These are phyloP conservation scores for Pseudopyricularia cyperi DNA, from an alignment of 2,329 filamentous ascomycete species.

Conservation along the genomic window DNA sequence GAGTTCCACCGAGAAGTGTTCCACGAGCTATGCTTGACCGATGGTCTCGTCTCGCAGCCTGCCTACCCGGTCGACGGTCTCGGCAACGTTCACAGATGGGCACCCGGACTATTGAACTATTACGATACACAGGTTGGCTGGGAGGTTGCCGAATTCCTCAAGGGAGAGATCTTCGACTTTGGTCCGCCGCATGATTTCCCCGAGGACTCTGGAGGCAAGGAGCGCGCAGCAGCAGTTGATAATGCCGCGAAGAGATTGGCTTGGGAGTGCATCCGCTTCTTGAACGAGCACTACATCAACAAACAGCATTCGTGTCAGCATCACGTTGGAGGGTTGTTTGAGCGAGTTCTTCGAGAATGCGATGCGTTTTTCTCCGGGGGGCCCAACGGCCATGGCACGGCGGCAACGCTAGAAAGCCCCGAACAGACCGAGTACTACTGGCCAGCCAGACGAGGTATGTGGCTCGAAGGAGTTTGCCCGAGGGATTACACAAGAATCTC, in stretches of 20 bases:
- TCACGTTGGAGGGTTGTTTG: neutral
- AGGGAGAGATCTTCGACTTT: conserved; percentile 26
- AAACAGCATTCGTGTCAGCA: neutral
- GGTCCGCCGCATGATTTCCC: conserved; percentile 15
- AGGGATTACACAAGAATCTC: neutral
- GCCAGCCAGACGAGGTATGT: neutral
- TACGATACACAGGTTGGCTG: conserved; percentile 27
- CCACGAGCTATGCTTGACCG: conserved; percentile 7
- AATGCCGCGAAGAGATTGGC: conserved; percentile 27
- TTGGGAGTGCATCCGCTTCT: conserved; percentile 15
- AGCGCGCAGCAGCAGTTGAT: conserved; percentile 17
- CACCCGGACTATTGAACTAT: conserved; percentile 34
- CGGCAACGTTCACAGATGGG: conserved; percentile 30
- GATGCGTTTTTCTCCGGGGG: conserved; percentile 1
- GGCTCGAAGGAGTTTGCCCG: neutral
- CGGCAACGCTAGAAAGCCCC: neutral
- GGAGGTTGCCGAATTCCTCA: conserved; percentile 29
- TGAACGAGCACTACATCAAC: neutral
- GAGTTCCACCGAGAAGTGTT: conserved; percentile 26
- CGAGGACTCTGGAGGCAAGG: conserved; percentile 17
- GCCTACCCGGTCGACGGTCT: conserved; percentile 8
- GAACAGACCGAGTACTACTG: neutral
- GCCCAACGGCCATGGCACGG: conserved; percentile 6
- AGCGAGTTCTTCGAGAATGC: neutral
- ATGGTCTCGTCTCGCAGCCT: neutral